Evolutionary conservation across 257 asterid genomes (phyloP).

Genomic region (Gentiana macrophylla): DNA sequence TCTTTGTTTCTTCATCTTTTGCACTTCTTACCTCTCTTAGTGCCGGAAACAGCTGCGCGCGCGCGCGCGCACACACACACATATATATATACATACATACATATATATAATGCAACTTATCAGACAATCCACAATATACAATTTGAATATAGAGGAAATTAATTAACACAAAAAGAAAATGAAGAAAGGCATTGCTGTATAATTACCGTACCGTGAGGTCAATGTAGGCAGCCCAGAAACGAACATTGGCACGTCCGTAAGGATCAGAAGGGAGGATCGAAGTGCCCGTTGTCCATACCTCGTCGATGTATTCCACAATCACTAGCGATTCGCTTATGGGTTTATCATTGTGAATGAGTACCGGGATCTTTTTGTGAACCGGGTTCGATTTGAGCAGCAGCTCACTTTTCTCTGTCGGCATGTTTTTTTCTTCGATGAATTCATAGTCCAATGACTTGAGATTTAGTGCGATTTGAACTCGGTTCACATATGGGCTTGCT

Average conservation of each 20-base stretch:
- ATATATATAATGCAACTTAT: too few relatives aligned
- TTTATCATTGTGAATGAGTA: conserved; percentile 20
- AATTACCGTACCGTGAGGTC: conserved; percentile 16
- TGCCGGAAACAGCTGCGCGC: too few relatives aligned
- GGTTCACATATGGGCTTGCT: conserved; percentile 14
- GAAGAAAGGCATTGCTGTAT: background rate
- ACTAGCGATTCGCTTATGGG: conserved; percentile 27
- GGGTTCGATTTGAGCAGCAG: conserved; percentile 30
- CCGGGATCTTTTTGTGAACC: conserved; percentile 25
- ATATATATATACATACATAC: too few relatives aligned
- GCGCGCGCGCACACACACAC: too few relatives aligned
- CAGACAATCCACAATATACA: too few relatives aligned
- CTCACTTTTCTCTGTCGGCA: conserved; percentile 18
- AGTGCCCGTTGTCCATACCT: conserved; percentile 20
- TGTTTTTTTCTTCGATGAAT: conserved; percentile 5
- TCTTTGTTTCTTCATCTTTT: too few relatives aligned
- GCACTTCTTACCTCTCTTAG: too few relatives aligned
- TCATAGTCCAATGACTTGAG: conserved; percentile 19
- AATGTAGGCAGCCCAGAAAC: conserved; percentile 30
- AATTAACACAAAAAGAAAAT: too few relatives aligned
- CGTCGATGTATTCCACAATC: conserved; percentile 30
- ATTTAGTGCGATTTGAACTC: conserved; percentile 26
- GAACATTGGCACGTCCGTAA: conserved; percentile 22
- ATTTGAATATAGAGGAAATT: too few relatives aligned
- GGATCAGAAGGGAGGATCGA: conserved; percentile 24